These are phyloP conservation scores for Onygena corvina DNA, from an alignment of 2,329 filamentous ascomycete species.

Conservation along the genomic window DNA sequence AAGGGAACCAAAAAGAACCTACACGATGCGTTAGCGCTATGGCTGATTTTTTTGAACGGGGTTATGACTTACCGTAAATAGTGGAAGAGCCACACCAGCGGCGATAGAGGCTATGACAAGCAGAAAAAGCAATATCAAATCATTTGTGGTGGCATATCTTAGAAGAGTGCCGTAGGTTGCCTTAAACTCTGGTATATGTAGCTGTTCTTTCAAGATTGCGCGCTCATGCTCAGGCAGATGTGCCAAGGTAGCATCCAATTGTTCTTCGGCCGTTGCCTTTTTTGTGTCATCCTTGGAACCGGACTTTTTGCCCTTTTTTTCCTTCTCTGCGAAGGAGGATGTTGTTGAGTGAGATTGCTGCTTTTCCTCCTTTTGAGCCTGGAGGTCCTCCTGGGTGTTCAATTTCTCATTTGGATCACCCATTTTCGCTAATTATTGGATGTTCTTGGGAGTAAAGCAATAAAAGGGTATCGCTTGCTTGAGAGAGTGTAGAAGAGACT, in stretches of 20 bases:
- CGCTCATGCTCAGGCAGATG: slow-evolving; percentile 56
- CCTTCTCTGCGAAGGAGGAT: slow-evolving; percentile 8
- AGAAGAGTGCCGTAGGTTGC: slow-evolving; percentile 55
- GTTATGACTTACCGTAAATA: slow-evolving; percentile 55
- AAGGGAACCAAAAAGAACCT: slow-evolving; percentile 61
- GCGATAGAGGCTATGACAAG: slow-evolving; percentile 54
- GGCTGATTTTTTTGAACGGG: background rate
- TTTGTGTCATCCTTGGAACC: slow-evolving; percentile 35
- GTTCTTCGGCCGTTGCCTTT: slow-evolving; percentile 24
- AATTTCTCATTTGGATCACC: background rate
- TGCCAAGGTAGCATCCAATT: slow-evolving; percentile 43
- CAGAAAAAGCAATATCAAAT: slow-evolving; percentile 51
- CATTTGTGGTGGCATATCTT: slow-evolving; percentile 56
- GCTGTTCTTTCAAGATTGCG: slow-evolving; percentile 54
- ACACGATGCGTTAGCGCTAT: slow-evolving; percentile 5
- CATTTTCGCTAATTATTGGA: background rate
- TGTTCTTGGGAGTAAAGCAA: background rate
- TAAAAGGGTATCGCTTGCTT: background rate
- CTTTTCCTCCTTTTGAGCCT: background rate
- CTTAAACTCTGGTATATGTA: slow-evolving; percentile 52
- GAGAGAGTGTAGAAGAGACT: background rate
- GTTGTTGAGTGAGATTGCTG: slow-evolving; percentile 7
- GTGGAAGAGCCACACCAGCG: slow-evolving; percentile 60
- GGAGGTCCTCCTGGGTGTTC: background rate
- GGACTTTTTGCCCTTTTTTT: slow-evolving; percentile 13